phyloP scores from a whole-genome alignment of 148 eudicot species.

The Nepenthes mirabilis region DNA sequence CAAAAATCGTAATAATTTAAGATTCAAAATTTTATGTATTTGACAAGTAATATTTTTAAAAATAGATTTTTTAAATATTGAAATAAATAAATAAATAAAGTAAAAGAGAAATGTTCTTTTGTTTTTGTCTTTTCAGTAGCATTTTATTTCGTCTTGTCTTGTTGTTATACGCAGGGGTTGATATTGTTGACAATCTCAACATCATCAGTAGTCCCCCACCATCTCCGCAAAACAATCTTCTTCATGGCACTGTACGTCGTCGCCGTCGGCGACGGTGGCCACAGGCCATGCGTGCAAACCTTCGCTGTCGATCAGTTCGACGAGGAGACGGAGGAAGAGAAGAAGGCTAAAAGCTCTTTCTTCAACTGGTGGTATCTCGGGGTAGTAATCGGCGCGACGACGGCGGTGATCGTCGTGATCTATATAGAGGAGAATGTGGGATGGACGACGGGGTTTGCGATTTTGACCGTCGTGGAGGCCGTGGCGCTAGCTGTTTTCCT shows the following conservation, averaged over 20 bases:
- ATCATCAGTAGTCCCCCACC: slow-evolving; percentile 12
- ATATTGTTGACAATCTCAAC: slow-evolving; percentile 34
- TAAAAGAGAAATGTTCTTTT: no score
- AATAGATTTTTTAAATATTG: no score
- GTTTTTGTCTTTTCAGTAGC: no score
- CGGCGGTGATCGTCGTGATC: slow-evolving; percentile 28
- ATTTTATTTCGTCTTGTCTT: not conserved
- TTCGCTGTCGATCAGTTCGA: slow-evolving; percentile 76
- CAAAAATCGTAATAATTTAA: no score
- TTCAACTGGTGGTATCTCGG: slow-evolving; percentile 87
- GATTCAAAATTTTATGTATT: no score
- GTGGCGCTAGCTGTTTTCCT: slow-evolving; percentile 37
- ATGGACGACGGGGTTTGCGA: slow-evolving; percentile 49
- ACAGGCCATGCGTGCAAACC: slow-evolving; percentile 65
- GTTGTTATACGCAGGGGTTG: slow-evolving; percentile 28
- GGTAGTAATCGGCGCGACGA: slow-evolving; percentile 37
- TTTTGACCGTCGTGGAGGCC: slow-evolving; percentile 32
- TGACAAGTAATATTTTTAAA: no score
- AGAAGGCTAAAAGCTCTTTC: slow-evolving; percentile 50
- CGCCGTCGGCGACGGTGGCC: slow-evolving; percentile 62
- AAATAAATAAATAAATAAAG: no score
- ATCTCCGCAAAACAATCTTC: slow-evolving; percentile 16
- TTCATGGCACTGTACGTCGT: slow-evolving; percentile 41
- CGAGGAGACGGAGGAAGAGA: slow-evolving; percentile 34
- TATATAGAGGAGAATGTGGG: slow-evolving; percentile 48